A percentile compares a stretch with the other conserved stretches of the same genome.
Evolutionary conservation across 192 early-diverging fungal species (phyloP).

Genomic region (Entomortierella chlamydospora): DNA sequence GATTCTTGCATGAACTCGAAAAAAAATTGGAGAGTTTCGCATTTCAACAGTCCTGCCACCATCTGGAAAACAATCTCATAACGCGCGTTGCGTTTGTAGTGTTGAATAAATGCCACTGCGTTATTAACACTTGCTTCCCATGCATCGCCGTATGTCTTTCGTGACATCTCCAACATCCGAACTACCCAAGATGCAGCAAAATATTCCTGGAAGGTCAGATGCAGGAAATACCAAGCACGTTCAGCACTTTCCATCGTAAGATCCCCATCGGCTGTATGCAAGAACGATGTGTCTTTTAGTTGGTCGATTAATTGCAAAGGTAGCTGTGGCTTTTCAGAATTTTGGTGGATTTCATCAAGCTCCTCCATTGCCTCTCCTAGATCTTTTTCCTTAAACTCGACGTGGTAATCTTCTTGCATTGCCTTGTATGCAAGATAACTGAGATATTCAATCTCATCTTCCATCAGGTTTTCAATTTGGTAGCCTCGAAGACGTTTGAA

Average conservation of each 20-base stretch:
- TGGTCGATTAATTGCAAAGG: not conserved
- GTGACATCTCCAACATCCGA: not conserved
- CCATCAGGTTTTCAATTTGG: slow-evolving; percentile 17
- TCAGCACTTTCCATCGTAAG: not conserved
- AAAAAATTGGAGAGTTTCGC: no score
- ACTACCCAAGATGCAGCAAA: slow-evolving; percentile 35
- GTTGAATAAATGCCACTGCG: no score
- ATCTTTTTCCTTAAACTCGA: slow-evolving; percentile 15
- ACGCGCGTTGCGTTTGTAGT: no score
- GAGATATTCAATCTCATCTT: slow-evolving; percentile 26
- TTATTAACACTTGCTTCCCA: no score
- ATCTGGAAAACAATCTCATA: no score
- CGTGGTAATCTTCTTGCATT: slow-evolving; percentile 7
- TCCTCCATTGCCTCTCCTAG: not conserved
- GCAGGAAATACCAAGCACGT: slow-evolving; percentile 25
- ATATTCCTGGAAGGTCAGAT: slow-evolving; percentile 36
- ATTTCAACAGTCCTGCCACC: no score
- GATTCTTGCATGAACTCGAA: no score
- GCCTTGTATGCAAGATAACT: slow-evolving; percentile 21
- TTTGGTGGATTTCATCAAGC: not conserved
- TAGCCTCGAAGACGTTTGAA: no score
- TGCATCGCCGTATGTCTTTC: no score
- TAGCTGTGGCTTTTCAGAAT: not conserved
- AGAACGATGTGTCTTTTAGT: slow-evolving; percentile 24
- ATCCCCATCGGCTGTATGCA: slow-evolving; percentile 20